Evolutionary conservation across 352 stramenopile species (phyloP).

Genomic region (Pseudoperonospora humuli): DNA sequence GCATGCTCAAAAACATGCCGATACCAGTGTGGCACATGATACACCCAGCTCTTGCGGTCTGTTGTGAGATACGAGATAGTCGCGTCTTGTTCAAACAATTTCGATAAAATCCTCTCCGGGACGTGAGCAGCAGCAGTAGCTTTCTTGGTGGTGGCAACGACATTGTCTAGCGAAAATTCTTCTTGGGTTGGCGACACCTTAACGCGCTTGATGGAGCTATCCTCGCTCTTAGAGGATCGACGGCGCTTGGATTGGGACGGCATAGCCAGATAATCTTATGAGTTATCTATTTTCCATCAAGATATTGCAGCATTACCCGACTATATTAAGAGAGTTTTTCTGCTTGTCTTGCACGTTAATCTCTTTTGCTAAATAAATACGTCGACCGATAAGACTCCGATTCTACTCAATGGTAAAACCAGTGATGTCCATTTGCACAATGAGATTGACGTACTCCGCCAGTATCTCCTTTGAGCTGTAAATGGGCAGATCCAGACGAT

Average conservation of each 20-base stretch:
- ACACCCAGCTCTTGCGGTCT: constrained; percentile 47
- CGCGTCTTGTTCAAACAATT: constrained; percentile 25
- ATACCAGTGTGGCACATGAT: constrained; percentile 53
- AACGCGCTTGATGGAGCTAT: constrained; percentile 7
- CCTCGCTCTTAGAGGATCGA: neutral
- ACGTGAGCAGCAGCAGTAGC: constrained; percentile 10
- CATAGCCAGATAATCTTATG: constrained; percentile 8
- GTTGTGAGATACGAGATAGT: constrained; percentile 25
- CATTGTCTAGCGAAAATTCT: constrained; percentile 20
- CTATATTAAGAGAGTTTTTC: too few species aligned
- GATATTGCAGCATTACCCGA: too few species aligned
- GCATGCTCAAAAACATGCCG: constrained; percentile 24
- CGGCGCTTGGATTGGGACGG: constrained; percentile 10
- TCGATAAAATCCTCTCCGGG: constrained; percentile 2
- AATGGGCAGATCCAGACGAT: constrained; percentile 68
- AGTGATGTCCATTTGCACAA: constrained; percentile 96
- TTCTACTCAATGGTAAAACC: constrained; percentile 87
- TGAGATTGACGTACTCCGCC: constrained; percentile 67
- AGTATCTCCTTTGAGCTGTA: constrained; percentile 66
- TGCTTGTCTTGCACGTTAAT: neutral
- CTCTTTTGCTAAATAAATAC: constrained; percentile 25
- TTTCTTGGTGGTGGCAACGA: constrained; percentile 17
- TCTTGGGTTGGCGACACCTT: constrained; percentile 6
- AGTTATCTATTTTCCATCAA: too few species aligned
- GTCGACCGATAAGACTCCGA: constrained; percentile 5